Evolutionary conservation across 257 asterid genomes (phyloP).

Genomic region (Nicotiana tomentosiformis): DNA sequence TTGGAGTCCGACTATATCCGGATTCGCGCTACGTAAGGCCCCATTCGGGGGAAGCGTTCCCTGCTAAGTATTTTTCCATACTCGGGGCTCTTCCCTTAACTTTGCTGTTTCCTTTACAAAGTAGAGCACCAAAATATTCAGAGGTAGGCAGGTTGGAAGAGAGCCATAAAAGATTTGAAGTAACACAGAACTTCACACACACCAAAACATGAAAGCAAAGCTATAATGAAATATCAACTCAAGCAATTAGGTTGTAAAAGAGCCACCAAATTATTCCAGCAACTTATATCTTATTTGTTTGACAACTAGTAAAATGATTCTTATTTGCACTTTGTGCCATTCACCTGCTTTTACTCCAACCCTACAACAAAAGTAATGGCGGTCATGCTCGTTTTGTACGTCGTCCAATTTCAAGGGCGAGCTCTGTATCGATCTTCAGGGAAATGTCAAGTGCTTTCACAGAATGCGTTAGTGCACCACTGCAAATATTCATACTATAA

Average conservation of each 20-base stretch:
- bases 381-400: conserved; percentile 90
- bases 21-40: too few species aligned
- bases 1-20: too few species aligned
- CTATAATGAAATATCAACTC: background rate
- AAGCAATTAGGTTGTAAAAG: background rate
- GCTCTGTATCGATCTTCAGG: conserved; percentile 88
- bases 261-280: background rate
- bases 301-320: background rate
- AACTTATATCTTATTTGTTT: background rate
- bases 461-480: conserved; percentile 92
- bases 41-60: too few species aligned
- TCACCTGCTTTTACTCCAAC: background rate
- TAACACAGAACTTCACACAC: too few species aligned
- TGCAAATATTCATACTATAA: conserved; percentile 25
- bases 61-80: too few species aligned
- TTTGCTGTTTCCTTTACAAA: too few species aligned
- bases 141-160: too few species aligned
- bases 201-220: background rate
- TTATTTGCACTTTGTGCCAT: background rate
- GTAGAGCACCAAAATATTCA: too few species aligned
- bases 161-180: too few species aligned
- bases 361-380: too few species aligned
- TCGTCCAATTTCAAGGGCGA: conserved; percentile 88
- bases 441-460: conserved; percentile 97
- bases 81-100: too few species aligned